Conservation (phyloP, 2,329 filamentous ascomycete genomes). For the Aurifilum marmelostoma region DNA sequence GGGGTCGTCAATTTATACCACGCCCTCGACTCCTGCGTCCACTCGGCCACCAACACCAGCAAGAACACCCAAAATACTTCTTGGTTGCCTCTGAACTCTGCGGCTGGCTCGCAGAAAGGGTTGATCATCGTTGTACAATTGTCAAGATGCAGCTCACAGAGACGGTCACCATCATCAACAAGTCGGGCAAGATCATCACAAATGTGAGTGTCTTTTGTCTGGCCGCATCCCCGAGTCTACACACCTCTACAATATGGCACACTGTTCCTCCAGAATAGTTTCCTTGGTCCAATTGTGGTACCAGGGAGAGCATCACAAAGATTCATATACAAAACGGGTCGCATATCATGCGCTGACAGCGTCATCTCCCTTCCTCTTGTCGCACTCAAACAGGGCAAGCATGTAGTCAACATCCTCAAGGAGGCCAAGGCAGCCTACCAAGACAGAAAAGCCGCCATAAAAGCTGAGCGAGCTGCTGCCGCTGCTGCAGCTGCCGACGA, state of each 20-base stretch:
- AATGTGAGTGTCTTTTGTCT: conserved; percentile 61
- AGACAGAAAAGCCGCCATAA: conserved; percentile 83
- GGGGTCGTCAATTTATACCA: conserved; percentile 10
- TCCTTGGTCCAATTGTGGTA: too few relatives aligned
- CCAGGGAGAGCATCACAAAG: too few relatives aligned
- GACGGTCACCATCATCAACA: conserved; percentile 88
- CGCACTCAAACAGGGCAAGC: conserved; percentile 69
- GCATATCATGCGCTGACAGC: conserved; percentile 8
- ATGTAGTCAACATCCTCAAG: conserved; percentile 87
- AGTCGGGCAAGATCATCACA: conserved; percentile 86
- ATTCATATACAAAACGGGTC: too few relatives aligned
- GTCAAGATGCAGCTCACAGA: conserved; percentile 56
- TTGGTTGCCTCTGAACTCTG: background rate
- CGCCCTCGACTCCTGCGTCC: background rate
- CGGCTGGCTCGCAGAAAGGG: conserved; percentile 17
- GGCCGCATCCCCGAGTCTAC: background rate
- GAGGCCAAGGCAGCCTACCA: conserved; percentile 87
- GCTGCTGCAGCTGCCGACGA: conserved; percentile 29
- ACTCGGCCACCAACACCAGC: background rate
- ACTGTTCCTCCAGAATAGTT: too few relatives aligned
- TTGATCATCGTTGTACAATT: background rate
- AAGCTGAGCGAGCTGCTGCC: conserved; percentile 57
- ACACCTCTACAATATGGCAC: too few relatives aligned
- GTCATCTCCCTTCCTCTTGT: background rate
- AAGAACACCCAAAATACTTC: background rate